phyloP scores from a whole-genome alignment of 495 filamentous ascomycete genomes.

The Melanomma pulvis-pyrius region DNA sequence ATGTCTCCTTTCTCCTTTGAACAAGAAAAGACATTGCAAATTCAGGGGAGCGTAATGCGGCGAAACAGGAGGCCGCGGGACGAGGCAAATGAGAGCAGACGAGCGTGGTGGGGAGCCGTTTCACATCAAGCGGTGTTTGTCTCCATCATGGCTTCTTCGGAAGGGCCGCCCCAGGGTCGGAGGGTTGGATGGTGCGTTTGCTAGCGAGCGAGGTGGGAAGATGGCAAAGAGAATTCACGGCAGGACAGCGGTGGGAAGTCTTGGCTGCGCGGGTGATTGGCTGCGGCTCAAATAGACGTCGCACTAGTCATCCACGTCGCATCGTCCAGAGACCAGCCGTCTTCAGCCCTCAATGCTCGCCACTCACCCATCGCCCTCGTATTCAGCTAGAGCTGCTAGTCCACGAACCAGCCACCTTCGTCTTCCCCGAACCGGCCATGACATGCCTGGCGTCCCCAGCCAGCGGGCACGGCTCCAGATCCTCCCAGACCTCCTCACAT shows the following conservation, averaged over 20 bases:
- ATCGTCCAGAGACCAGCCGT: neutral
- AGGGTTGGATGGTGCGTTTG: neutral
- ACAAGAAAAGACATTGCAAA: neutral
- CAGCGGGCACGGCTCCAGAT: neutral
- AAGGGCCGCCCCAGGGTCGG: neutral
- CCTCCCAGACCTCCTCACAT: neutral
- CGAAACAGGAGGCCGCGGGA: neutral
- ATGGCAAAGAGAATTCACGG: neutral
- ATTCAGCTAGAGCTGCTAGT: conserved; percentile 20
- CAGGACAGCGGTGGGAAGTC: neutral
- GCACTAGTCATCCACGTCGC: conserved; percentile 1
- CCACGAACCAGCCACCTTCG: conserved; percentile 3
- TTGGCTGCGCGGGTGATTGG: neutral
- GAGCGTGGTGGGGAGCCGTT: neutral
- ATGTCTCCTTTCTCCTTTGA: neutral
- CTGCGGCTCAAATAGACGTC: neutral
- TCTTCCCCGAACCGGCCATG: neutral
- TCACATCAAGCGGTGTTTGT: neutral
- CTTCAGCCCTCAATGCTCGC: conserved; percentile 2
- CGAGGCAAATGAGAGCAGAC: neutral
- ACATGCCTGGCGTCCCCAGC: neutral
- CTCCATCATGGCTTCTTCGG: neutral
- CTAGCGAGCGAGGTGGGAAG: neutral
- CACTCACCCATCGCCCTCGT: conserved; percentile 3
- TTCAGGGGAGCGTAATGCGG: conserved; percentile 12